Evolutionary conservation across 169 alveolate genomes (phyloP), one percentile per base, ranked within the genome.

Genomic region (Babesia ovata): DNA sequence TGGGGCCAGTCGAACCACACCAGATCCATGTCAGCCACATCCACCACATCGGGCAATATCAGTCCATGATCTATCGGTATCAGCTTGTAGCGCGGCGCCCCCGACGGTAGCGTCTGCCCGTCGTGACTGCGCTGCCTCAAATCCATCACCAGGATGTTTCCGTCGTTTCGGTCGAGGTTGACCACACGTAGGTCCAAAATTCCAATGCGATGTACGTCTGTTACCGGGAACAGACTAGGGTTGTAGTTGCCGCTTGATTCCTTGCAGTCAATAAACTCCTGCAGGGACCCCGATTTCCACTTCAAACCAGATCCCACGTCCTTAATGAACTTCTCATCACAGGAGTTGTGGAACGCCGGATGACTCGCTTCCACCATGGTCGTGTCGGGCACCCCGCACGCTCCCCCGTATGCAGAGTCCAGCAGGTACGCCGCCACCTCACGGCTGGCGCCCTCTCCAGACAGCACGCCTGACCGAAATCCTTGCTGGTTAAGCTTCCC

Each of bases 11-110:
- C 96, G 84, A 94, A 95, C 99, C 99, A 98, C 21, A 96, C 98
- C 66, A 97, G 84, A 59, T 98, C 99, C 83, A 96, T 92, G 54
- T 96, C 95, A n/a, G 97, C 95, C 3, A 98, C 98, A 82, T 97
- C 99, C 45, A 97, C 88, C 50, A 91, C 95, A 84, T 96, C 99
- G 13, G 99, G 99, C 82, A 98, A 87, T 49, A 97, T 94, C 54
- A 97, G 85, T 2, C 99, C 99, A 90, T 98, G 99, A 85, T 98
- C 99, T 39, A 98, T 97, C n/a, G 99, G 99, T 21, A 98, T 92
- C 49, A 98, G 92, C 69, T 96, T 94, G 86, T 92, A 93, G 71
- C 93, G 89, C 28, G 36, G 58, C n/a, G 50, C 59, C 14, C 82
- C 22, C 22, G 82, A 50, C 6, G 54, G 46, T 19, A 56, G 57